phyloP scores from a whole-genome alignment of 2,329 filamentous ascomycete genomes.

The Colletotrichum spinosum region DNA sequence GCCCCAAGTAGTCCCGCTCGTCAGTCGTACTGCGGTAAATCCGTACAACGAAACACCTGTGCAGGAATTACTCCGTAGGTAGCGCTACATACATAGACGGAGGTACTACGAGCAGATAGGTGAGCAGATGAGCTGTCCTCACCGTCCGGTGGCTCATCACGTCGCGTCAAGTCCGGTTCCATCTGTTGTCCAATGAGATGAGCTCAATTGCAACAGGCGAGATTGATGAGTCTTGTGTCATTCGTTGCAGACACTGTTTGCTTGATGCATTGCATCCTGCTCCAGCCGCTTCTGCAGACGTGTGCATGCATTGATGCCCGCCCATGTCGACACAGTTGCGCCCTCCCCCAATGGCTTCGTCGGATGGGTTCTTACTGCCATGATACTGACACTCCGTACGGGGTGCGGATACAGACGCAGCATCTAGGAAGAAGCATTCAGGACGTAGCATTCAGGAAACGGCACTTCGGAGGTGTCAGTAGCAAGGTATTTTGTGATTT shows the following conservation, averaged over 20 bases:
- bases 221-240: not conserved
- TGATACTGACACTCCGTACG: too few relatives aligned
- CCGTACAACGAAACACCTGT: too few relatives aligned
- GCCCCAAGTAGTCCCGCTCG: too few relatives aligned
- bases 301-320: not conserved
- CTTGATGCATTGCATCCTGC: not conserved
- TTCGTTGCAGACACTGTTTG: not conserved
- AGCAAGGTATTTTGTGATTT: too few relatives aligned
- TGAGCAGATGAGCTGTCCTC: not conserved
- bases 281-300: not conserved
- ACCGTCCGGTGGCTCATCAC: not conserved
- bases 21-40: too few relatives aligned
- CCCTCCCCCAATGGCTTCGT: too few relatives aligned
- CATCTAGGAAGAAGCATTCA: too few relatives aligned
- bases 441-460: too few relatives aligned
- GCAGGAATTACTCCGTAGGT: not conserved
- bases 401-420: too few relatives aligned
- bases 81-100: not conserved
- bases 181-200: not conserved
- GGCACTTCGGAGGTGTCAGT: too few relatives aligned
- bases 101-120: not conserved
- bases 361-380: too few relatives aligned
- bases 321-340: too few relatives aligned
- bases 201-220: not conserved
- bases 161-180: not conserved